phyloP scores from a whole-genome alignment of 805 yeast genomes.

The Spathaspora boniae region DNA sequence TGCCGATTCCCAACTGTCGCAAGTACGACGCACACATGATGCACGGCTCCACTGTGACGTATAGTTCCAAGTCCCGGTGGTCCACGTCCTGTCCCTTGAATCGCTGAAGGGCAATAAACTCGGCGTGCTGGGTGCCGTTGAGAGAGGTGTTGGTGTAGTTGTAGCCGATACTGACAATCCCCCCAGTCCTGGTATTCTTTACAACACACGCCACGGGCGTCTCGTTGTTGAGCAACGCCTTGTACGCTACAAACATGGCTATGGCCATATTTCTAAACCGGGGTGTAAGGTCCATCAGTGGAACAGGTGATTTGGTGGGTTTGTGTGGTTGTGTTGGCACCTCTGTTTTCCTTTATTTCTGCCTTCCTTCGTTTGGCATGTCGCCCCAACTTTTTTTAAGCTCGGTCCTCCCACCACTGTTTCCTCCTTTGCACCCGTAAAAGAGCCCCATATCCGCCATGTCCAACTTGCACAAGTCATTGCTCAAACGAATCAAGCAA shows the following conservation, averaged over 20 bases:
- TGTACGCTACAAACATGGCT: slow-evolving; percentile 36
- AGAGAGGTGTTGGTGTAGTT: slow-evolving; percentile 83
- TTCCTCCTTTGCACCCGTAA: not conserved
- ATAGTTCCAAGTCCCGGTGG: slow-evolving; percentile 60
- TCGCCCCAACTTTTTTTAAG: not conserved
- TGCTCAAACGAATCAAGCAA: slow-evolving; percentile 21
- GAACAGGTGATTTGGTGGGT: not conserved
- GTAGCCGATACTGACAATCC: slow-evolving; percentile 70
- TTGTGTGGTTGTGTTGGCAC: too few species aligned
- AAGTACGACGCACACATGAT: slow-evolving; percentile 96
- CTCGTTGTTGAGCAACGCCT: slow-evolving; percentile 33
- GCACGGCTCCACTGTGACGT: slow-evolving; percentile 97
- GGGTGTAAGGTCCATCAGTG: slow-evolving; percentile 12
- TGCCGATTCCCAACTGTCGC: slow-evolving; percentile 69
- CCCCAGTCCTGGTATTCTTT: slow-evolving; percentile 24
- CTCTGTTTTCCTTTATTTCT: not conserved
- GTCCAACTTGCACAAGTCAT: slow-evolving; percentile 28
- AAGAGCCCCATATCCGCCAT: slow-evolving; percentile 9
- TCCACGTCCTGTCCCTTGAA: slow-evolving; percentile 8
- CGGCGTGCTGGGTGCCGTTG: slow-evolving; percentile 92
- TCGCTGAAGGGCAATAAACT: slow-evolving; percentile 70
- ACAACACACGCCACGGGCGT: slow-evolving; percentile 43
- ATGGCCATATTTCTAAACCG: slow-evolving; percentile 31
- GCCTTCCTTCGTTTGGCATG: not conserved
- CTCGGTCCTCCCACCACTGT: not conserved